Conservation (phyloP, 441 rosid species). For the Erodium moschatum region DNA sequence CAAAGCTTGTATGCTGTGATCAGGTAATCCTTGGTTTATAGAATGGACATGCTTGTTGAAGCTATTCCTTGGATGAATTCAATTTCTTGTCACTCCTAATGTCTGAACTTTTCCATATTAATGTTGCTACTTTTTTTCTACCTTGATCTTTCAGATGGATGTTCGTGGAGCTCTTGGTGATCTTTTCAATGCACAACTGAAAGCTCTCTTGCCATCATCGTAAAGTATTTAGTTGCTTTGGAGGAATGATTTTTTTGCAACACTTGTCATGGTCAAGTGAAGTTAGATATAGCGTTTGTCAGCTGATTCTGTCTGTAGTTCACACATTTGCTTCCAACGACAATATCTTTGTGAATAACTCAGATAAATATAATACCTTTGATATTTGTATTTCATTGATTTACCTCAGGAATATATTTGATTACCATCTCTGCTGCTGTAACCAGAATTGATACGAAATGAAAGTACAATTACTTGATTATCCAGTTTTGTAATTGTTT, state of each 20-base stretch:
- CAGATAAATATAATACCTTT: neutral
- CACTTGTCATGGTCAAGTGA: neutral
- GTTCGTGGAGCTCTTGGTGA: conserved; percentile 88
- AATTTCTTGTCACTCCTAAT: neutral
- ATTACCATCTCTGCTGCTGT: no score
- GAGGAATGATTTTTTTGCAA: conserved; percentile 22
- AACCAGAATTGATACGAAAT: no score
- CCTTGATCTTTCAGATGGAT: conserved; percentile 53
- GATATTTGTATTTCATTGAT: neutral
- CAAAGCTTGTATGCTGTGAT: conserved; percentile 88
- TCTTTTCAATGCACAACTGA: conserved; percentile 78
- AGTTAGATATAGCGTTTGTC: neutral
- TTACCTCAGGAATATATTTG: no score
- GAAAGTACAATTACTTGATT: neutral
- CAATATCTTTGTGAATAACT: neutral
- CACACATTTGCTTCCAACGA: neutral
- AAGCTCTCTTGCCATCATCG: conserved; percentile 65
- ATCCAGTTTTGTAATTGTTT: no score
- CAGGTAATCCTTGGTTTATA: conserved; percentile 46
- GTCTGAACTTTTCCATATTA: neutral
- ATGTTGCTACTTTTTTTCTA: neutral
- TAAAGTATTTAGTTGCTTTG: conserved; percentile 12
- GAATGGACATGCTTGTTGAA: conserved; percentile 9
- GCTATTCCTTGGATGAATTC: neutral
- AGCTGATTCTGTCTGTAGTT: neutral